These are phyloP conservation scores for Triticum aestivum DNA, from an alignment of 176 grass and related monocot species.

Conservation along the genomic window DNA sequence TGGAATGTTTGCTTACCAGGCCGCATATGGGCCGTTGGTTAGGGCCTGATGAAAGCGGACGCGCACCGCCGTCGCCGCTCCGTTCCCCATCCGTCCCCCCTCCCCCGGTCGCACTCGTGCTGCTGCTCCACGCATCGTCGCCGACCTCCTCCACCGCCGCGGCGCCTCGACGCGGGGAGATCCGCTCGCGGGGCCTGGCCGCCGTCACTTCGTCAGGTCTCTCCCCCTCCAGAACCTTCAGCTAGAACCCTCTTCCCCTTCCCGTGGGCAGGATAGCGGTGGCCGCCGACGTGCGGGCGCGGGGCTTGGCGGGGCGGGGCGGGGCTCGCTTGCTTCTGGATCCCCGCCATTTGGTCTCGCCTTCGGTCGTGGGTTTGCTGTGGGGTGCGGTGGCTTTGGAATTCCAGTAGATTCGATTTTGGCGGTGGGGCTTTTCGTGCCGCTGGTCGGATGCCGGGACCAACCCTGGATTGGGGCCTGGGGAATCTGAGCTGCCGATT, in stretches of 20 bases:
- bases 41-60: not conserved
- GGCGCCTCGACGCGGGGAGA: conserved; percentile 9
- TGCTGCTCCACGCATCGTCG: not conserved
- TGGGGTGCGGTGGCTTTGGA: not conserved
- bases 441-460: not conserved
- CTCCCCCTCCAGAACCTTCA: not conserved
- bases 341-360: not conserved
- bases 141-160: not conserved
- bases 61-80: not conserved
- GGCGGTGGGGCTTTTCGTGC: not conserved
- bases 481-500: not conserved
- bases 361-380: not conserved
- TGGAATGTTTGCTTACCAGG: not conserved
- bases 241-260: not conserved
- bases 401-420: not conserved
- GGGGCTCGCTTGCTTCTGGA: not conserved
- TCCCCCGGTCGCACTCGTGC: not conserved
- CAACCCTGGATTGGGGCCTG: not conserved
- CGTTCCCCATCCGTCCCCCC: not conserved
- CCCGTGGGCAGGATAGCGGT: not conserved
- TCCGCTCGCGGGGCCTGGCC: not conserved
- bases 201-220: not conserved
- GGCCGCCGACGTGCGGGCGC: not conserved
- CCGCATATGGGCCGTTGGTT: not conserved
- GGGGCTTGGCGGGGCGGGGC: not conserved